These are phyloP conservation scores for Starmerella cellae DNA, from an alignment of 805 yeast genomes.

Conservation along the genomic window DNA sequence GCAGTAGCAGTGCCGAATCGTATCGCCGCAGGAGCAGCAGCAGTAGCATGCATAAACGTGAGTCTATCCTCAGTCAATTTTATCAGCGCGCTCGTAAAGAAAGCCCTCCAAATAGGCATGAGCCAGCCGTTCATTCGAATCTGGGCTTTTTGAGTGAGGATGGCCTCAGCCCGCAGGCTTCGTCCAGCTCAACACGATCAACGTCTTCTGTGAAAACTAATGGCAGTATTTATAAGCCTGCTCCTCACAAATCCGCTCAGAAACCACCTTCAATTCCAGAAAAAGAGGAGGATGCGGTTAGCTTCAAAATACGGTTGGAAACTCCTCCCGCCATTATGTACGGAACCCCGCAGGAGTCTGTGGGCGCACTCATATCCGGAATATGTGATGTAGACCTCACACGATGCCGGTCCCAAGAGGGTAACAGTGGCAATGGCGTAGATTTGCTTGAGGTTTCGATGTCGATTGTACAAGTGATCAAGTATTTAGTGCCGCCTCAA, in stretches of 20 bases:
- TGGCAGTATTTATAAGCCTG: background rate
- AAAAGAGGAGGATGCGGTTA: slow-evolving; percentile 9
- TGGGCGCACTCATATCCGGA: slow-evolving; percentile 82
- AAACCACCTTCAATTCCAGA: background rate
- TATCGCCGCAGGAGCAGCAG: too few species aligned
- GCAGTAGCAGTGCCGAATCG: too few species aligned
- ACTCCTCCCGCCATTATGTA: slow-evolving; percentile 83
- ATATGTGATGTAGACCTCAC: slow-evolving; percentile 48
- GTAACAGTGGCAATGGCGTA: slow-evolving; percentile 32
- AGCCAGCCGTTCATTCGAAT: background rate
- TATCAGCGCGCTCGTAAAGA: slow-evolving; percentile 10
- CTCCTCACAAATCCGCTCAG: background rate
- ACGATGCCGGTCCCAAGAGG: slow-evolving; percentile 27
- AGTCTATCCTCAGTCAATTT: slow-evolving; percentile 14
- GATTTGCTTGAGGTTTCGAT: slow-evolving; percentile 18
- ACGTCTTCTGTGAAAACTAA: background rate
- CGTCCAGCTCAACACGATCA: slow-evolving; percentile 1
- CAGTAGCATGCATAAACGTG: slow-evolving; percentile 9
- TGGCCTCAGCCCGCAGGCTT: slow-evolving; percentile 9
- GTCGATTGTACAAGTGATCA: slow-evolving; percentile 54
- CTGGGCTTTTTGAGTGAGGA: background rate
- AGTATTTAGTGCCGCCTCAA: slow-evolving; percentile 14
- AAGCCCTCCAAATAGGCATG: background rate
- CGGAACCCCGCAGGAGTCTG: slow-evolving; percentile 62
- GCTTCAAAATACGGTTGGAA: slow-evolving; percentile 36